Evolutionary conservation across 129 eudicot genomes (phyloP), one percentile per base, ranked within the genome.

Genomic region (Erigeron canadensis): DNA sequence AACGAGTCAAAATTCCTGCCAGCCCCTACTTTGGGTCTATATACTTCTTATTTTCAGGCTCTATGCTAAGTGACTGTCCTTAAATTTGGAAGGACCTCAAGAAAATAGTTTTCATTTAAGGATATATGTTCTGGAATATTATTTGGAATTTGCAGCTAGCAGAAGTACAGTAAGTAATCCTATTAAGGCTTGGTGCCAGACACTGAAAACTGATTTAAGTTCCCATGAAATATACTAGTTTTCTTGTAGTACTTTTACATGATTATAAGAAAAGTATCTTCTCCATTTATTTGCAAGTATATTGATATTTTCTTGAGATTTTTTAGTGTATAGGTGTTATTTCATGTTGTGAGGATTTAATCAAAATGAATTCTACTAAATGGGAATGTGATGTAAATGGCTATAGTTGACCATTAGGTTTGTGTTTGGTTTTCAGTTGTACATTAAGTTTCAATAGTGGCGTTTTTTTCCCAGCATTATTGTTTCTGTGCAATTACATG

Each of bases 341-440:
- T 72, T 71, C 67, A 57, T 59, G 76, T 72, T 59, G 34, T 59
- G 51, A 57, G 59, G 76, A 13, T 60, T 60, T 72, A 28, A 28
- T 28, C 34, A 3, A 28, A 28, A 28, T 28, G 34, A 28, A 28
- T 28, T 3, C 3, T 28, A 3, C 34, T 28, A 28, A 28, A 45
- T 17, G 18, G 47, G 41, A 7, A 53, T 19, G 65, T 68, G 11
- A 21, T 22, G 42, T 7, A 71, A 43, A 41, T 57, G 41, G 67
- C 37, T 59, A 15, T 21, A 46, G 9, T n/a, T 17, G 59, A 23
- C 58, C 46, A 13, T 23, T 43, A 44, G 58, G 8, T 0, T 1
- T 45, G 45, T 71, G n/a, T 42, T 71, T 15, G 38, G 18, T 41
- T 57, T 41, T 58, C n/a, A 40, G 12, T 10, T 7, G 9, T 51